phyloP scores from a whole-genome alignment of 2,329 filamentous ascomycete genomes.

The Scortechinia acanthostroma region DNA sequence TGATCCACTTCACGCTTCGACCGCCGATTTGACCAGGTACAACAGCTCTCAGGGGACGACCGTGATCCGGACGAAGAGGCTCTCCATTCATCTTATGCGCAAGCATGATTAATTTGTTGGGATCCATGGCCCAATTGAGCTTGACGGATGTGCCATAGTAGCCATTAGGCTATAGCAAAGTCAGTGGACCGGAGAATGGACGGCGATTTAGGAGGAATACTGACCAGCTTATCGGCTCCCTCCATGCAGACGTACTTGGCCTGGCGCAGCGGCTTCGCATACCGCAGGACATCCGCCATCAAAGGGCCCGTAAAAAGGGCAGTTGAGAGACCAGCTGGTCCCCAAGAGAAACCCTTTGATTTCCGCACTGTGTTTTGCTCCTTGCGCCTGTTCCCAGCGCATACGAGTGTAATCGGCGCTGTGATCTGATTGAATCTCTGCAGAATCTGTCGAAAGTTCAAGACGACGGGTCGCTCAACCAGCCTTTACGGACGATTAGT shows the following conservation, averaged over 20 bases:
- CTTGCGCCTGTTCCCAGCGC: slow-evolving; percentile 65
- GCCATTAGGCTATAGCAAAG: slow-evolving; percentile 61
- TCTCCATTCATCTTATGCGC: slow-evolving; percentile 90
- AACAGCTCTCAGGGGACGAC: slow-evolving; percentile 73
- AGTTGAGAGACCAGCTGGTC: slow-evolving; percentile 88
- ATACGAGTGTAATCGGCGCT: slow-evolving; percentile 62
- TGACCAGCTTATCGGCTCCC: slow-evolving; percentile 68
- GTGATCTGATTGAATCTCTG: slow-evolving; percentile 61
- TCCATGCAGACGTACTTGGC: slow-evolving; percentile 86
- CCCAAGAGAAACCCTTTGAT: slow-evolving; percentile 72
- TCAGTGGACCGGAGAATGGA: slow-evolving; percentile 2
- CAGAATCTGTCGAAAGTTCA: slow-evolving; percentile 54
- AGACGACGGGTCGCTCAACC: slow-evolving; percentile 53
- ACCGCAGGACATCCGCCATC: slow-evolving; percentile 51
- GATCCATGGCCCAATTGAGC: slow-evolving; percentile 80
- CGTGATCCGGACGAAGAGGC: slow-evolving; percentile 73
- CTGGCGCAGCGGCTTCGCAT: slow-evolving; percentile 59
- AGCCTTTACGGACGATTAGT: slow-evolving; percentile 19
- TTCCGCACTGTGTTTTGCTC: slow-evolving; percentile 68
- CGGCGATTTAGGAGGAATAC: slow-evolving; percentile 18
- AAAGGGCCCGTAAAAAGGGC: slow-evolving; percentile 51
- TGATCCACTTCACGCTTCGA: slow-evolving; percentile 88
- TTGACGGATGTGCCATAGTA: slow-evolving; percentile 84
- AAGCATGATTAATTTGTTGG: slow-evolving; percentile 76
- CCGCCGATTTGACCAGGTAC: slow-evolving; percentile 90